These are phyloP conservation scores for Hippophae tibetana DNA, from an alignment of 306 rosid species.

Conservation along the genomic window DNA sequence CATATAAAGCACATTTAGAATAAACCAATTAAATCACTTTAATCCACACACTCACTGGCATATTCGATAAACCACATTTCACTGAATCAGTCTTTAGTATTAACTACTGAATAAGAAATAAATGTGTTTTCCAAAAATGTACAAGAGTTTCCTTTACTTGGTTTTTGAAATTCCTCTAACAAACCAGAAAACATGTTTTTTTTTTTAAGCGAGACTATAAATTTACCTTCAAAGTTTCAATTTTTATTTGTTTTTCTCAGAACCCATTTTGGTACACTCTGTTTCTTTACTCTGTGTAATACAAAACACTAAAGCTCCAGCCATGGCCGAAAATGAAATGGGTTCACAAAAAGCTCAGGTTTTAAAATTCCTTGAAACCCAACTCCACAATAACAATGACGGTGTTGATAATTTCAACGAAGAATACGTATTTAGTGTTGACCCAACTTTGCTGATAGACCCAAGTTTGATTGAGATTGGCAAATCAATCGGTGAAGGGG, in stretches of 20 bases:
- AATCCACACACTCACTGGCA: not conserved
- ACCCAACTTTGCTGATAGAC: conserved; percentile 30
- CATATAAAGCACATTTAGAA: too few relatives aligned
- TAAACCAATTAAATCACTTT: too few relatives aligned
- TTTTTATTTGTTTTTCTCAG: not conserved
- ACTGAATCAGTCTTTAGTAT: not conserved
- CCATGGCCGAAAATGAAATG: conserved; percentile 23
- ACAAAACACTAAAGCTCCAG: conserved; percentile 16
- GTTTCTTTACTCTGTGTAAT: conserved; percentile 13
- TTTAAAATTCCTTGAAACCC: too few relatives aligned
- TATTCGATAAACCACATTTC: not conserved
- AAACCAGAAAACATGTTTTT: not conserved
- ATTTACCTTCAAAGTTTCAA: not conserved
- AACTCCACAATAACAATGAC: not conserved
- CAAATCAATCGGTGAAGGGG: conserved; percentile 27
- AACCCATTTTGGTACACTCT: conserved; percentile 5
- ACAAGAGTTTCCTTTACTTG: conserved; percentile 11
- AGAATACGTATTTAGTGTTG: conserved; percentile 30
- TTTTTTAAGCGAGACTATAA: not conserved
- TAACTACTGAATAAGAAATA: not conserved
- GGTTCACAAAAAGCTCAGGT: not conserved
- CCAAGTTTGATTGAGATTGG: conserved; percentile 16
- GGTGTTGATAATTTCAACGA: not conserved
- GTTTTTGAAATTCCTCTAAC: conserved; percentile 7
- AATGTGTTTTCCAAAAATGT: conserved; percentile 6